Conservation (phyloP, 2,329 filamentous ascomycete species). For the Stagonosporopsis chrysanthemi region DNA sequence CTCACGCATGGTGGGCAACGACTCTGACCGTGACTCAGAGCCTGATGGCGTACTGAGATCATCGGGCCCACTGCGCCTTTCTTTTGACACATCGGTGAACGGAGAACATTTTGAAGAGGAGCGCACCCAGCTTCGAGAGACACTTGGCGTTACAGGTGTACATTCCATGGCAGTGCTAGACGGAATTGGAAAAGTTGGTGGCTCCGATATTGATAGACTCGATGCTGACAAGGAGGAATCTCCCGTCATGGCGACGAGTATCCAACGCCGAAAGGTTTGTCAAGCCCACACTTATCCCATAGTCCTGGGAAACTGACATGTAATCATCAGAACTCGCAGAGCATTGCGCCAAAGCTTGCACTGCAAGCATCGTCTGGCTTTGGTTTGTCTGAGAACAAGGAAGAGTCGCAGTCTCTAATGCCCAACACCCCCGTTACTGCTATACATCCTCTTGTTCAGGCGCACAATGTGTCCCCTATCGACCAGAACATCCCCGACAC, state of each 20-base stretch:
- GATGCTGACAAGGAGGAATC: slow-evolving; percentile 3
- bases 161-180: background rate
- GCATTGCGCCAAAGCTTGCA: background rate
- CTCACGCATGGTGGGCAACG: background rate
- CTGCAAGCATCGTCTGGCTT: background rate
- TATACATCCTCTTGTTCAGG: background rate
- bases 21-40: background rate
- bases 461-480: slow-evolving; percentile 18
- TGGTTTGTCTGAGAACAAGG: background rate
- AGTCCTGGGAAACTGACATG: background rate
- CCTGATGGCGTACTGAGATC: background rate
- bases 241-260: background rate
- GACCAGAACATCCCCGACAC: slow-evolving; percentile 18
- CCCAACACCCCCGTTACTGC: background rate
- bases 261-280: slow-evolving; percentile 1
- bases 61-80: background rate
- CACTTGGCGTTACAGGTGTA: background rate
- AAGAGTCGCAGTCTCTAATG: background rate
- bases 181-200: background rate
- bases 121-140: background rate
- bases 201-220: background rate
- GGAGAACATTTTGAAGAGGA: background rate
- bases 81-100: background rate
- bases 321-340: background rate
- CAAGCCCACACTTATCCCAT: background rate